Base-by-base conservation (phyloP, 2,329 filamentous ascomycete species). In the Aspergillus udagawae region DNA sequence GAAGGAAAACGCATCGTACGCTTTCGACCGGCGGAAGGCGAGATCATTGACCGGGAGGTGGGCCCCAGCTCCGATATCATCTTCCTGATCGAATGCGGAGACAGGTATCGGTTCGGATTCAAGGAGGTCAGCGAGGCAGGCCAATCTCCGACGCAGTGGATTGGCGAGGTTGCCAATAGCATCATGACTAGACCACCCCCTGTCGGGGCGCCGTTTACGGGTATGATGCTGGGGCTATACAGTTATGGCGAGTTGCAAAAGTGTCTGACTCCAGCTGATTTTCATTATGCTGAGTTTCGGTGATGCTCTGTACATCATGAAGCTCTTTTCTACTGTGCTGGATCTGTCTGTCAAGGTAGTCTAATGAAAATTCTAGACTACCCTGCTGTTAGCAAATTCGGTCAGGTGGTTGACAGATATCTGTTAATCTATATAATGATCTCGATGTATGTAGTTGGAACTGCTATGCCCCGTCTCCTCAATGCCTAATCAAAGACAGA, bases 141-240 rank as follows among this genome's bases (percentile, higher is more conserved):
- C 3, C 48, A 44, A 17, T 29, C 52, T 6, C 52, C 62, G 0
- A 42, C 65, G 1, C 58, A 63, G 23, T 72, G 69, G 70, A 45
- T 72, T 20, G 69, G 67, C 0, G 62, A 58, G 3, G 64, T 77
- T 17, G 57, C 67, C 4, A 76, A 71, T 17, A 53, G 62, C 21
- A 56, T 61, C 14, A 72, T 78, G 60, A 76, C 74, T 2, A 57
- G 67, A 17, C 61, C 69, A 35, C 73, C 77, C 2, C 70, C 70
- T 0, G 65, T 78, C 9, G 77, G 77, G 0, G 70, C 70, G 20
- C 65, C 73, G 1, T 80, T 79, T 35, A 78, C 77, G 1, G 77
- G 77, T 0, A 74, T 76, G 67, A 78, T 79, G 76, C 62, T 80
- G 50, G 77, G 78, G 0, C n/a, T 80, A 12, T 80, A 80, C 63